Evolutionary conservation across 2,329 filamentous ascomycete species (phyloP).

Genomic region (Coniochaeta hoffmannii): DNA sequence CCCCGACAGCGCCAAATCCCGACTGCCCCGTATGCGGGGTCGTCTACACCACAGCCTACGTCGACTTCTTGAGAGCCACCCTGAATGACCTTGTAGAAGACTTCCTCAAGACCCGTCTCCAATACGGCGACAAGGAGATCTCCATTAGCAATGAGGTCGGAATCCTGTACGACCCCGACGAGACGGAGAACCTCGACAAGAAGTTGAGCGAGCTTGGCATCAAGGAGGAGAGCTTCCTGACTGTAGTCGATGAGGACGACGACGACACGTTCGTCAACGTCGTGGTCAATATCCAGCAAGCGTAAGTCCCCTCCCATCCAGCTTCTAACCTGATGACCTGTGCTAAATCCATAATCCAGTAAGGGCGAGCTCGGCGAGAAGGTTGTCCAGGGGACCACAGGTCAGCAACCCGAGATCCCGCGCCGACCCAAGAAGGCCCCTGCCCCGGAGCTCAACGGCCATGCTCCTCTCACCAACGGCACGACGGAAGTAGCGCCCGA

Average conservation of each 20-base stretch:
- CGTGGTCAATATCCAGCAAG: conserved; percentile 59
- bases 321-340: conserved; percentile 5
- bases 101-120: conserved; percentile 61
- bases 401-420: conserved; percentile 41
- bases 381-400: conserved; percentile 42
- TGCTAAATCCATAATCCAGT: conserved; percentile 28
- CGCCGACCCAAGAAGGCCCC: conserved; percentile 41
- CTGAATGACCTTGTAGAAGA: conserved; percentile 72
- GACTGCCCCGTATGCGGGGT: conserved; percentile 79
- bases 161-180: conserved; percentile 82
- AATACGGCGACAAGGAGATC: conserved; percentile 72
- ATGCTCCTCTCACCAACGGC: conserved; percentile 30
- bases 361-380: conserved; percentile 37
- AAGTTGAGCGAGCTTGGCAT: conserved; percentile 74
- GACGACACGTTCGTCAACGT: conserved; percentile 71
- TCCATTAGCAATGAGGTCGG: conserved; percentile 67
- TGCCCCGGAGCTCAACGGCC: conserved; percentile 30
- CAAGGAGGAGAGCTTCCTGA: conserved; percentile 67
- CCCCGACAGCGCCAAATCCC: conserved; percentile 60
- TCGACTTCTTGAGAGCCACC: conserved; percentile 66
- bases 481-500: conserved; percentile 21
- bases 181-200: conserved; percentile 77
- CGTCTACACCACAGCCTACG: conserved; percentile 57
- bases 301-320: conserved; percentile 33
- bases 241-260: conserved; percentile 76